Evolutionary conservation across 2,329 filamentous ascomycete genomes (phyloP), one percentile per base, ranked within the genome.

Genomic region (Aspergillus fischeri): DNA sequence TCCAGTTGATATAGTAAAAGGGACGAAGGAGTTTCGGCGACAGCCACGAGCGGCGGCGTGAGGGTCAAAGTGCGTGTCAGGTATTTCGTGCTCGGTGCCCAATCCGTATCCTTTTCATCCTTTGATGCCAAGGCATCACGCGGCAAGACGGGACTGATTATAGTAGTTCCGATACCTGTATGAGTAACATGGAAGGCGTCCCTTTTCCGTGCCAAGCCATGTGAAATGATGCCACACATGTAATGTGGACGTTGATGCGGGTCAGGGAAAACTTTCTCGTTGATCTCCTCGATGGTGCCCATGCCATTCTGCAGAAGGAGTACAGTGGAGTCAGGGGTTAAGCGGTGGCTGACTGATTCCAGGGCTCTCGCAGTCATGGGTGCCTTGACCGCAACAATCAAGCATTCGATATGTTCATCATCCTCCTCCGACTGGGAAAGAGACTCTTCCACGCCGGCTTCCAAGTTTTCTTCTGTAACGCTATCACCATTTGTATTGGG

Each of bases 291-390:
- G n/a, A 91, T 80, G 1, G 91, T 78, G 0, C 94, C 93, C 73
- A 97, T 84, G 1, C 92, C 91, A 60, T 93, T 90, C 56, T 91
- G 88, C 55, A 95, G 73, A 55, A 96, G 83, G 58, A 89, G 85
- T 7, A 96, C 82, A 0, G 90, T 89, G 1, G 88, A 91, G 28
- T 85, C 77, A 2, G 82, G 77, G 47, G 83, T 80, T n/a, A 95
- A 75, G 9, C 90, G 83, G 60, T 85, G 81, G 2, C 86, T 81
- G 53, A 96, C 83, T 1, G 83, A 74, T 6, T 83, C 77, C 14
- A 96, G 73, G 44, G 89, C 87, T 1, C 81, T 76, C n/a, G 90
- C 72, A 0, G 90, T 89, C 41, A 83, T 76, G 2, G 83, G 77
- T 0, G 91, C 84, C 73, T 96, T 97, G 29, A 88, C 90, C 2